These are phyloP conservation scores for Ramichloridium luteum DNA, from an alignment of 2,329 filamentous ascomycete genomes.

Conservation along the genomic window DNA sequence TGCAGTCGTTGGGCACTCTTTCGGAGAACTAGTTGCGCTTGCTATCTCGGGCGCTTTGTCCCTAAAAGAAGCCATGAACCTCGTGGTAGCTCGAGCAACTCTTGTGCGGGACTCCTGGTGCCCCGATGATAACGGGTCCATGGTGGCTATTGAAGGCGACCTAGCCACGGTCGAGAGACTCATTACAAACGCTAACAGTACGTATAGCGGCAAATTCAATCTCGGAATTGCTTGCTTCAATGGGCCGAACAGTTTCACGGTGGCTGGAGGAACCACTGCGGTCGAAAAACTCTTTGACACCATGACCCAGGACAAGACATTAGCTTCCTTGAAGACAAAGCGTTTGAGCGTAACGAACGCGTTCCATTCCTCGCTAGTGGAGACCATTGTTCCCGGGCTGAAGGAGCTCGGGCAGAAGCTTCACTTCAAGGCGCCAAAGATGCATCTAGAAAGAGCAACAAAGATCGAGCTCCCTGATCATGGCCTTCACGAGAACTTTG, in stretches of 20 bases:
- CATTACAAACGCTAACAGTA: not conserved
- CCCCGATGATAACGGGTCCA: conserved; percentile 6
- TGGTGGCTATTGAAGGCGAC: conserved; percentile 8
- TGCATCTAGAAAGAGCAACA: conserved; percentile 5
- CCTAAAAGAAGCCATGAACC: conserved; percentile 5
- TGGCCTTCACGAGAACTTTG: not conserved
- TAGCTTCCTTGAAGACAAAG: conserved; percentile 1
- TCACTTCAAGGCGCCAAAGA: conserved; percentile 2
- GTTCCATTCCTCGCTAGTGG: conserved; percentile 9
- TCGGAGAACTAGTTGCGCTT: conserved; percentile 8
- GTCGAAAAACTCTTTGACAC: conserved; percentile 2
- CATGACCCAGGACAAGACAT: conserved; percentile 4
- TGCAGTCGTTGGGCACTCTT: conserved; percentile 8
- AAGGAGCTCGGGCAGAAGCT: conserved; percentile 3
- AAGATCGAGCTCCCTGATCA: not conserved
- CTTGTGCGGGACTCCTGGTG: conserved; percentile 5
- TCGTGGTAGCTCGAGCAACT: conserved; percentile 6
- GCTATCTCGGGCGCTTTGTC: conserved; percentile 5
- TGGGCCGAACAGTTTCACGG: conserved; percentile 4
- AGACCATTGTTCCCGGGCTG: conserved; percentile 5
- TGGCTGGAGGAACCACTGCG: conserved; percentile 3
- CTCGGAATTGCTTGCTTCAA: conserved; percentile 11
- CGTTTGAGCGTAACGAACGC: conserved; percentile 5
- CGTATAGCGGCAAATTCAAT: not conserved
- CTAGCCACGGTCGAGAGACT: not conserved